Conservation (phyloP, 2,329 filamentous ascomycete species). For the Sporothrix curviconia region DNA sequence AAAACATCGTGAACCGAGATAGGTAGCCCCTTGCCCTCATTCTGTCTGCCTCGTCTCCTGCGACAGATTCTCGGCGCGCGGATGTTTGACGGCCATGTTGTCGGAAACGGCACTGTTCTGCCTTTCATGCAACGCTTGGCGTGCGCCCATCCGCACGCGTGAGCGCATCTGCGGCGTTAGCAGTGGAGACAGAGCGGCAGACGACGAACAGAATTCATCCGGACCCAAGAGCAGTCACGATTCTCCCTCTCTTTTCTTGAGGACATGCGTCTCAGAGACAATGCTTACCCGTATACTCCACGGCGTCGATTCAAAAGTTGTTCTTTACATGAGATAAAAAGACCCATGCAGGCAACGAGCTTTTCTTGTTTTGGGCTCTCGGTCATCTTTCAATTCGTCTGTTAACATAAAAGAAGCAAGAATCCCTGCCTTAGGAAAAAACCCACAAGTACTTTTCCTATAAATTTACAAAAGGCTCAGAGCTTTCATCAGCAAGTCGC, state of each 20-base stretch:
- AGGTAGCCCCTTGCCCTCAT: too few relatives aligned
- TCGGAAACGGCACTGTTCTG: background rate
- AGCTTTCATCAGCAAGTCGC: too few relatives aligned
- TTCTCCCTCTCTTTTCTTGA: background rate
- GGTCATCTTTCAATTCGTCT: too few relatives aligned
- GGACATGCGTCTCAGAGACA: too few relatives aligned
- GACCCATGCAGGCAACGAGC: too few relatives aligned
- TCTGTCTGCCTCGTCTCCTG: background rate
- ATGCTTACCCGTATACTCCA: too few relatives aligned
- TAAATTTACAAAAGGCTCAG: too few relatives aligned
- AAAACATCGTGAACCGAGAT: slow-evolving; percentile 2
- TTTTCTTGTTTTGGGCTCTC: too few relatives aligned
- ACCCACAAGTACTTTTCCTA: too few relatives aligned
- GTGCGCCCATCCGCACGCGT: background rate
- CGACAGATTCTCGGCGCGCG: background rate
- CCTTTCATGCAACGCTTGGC: slow-evolving; percentile 15
- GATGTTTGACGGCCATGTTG: slow-evolving; percentile 14
- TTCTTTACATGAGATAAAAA: too few relatives aligned
- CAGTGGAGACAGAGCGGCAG: background rate
- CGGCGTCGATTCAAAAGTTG: too few relatives aligned
- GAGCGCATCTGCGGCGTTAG: background rate
- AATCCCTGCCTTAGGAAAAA: background rate
- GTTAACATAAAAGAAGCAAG: background rate
- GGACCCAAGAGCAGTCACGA: background rate
- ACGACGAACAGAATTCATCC: background rate